These are phyloP conservation scores for Mallotus japonicus DNA, from an alignment of 441 rosid species.

Conservation along the genomic window DNA sequence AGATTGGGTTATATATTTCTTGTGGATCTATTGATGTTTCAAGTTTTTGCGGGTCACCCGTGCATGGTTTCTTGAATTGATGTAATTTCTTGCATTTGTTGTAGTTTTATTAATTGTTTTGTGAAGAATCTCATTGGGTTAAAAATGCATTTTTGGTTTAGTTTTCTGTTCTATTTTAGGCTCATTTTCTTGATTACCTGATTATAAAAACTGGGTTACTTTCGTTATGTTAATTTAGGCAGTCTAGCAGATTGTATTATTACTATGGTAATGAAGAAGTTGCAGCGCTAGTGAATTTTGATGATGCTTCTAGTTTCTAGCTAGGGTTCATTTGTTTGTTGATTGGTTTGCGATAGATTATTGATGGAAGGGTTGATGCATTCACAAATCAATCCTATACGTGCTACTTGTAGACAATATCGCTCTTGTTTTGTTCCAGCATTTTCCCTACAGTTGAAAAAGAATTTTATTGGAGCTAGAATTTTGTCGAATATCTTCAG, in stretches of 20 bases:
- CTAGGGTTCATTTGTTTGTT: background rate
- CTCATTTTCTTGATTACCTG: background rate
- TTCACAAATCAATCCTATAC: conserved; percentile 39
- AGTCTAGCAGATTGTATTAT: no score
- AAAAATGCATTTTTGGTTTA: background rate
- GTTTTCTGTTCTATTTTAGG: no score
- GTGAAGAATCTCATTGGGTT: background rate
- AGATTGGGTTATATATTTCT: background rate
- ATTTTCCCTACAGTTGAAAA: conserved; percentile 32
- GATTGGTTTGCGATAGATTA: conserved; percentile 33
- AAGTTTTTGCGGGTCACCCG: background rate
- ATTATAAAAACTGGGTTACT: background rate
- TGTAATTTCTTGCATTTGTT: background rate
- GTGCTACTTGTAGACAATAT: conserved; percentile 31
- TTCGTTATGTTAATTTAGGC: background rate
- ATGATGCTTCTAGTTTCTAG: background rate
- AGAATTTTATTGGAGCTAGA: conserved; percentile 19
- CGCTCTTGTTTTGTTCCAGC: conserved; percentile 32
- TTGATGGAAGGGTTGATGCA: conserved; percentile 65
- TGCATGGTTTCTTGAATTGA: background rate
- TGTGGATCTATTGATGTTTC: background rate
- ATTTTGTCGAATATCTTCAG: no score
- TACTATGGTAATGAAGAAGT: background rate
- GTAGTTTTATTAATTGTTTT: background rate
- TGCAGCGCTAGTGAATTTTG: background rate